Conservation (phyloP, 495 filamentous ascomycete species). For the Cairneyella variabilis region DNA sequence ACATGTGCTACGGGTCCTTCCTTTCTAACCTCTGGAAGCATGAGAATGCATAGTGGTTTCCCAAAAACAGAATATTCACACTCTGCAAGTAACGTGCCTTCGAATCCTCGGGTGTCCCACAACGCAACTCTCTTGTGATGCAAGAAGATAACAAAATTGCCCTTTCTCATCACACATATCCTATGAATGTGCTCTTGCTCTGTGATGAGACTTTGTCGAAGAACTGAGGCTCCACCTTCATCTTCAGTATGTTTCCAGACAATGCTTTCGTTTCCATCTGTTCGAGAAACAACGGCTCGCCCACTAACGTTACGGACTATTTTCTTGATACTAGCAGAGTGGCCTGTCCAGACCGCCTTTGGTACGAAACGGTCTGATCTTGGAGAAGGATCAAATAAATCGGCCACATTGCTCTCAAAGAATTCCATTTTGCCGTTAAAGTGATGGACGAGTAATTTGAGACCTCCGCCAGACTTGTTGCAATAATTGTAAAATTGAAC, state of each 20-base stretch:
- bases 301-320: constrained; percentile 81
- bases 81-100: constrained; percentile 52
- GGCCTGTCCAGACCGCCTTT: constrained; percentile 74
- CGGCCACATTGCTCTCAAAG: constrained; percentile 73
- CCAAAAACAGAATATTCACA: constrained; percentile 58
- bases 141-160: constrained; percentile 76
- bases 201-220: constrained; percentile 65
- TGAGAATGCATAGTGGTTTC: constrained; percentile 78
- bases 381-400: constrained; percentile 75
- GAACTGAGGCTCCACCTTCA: constrained; percentile 46
- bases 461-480: constrained; percentile 51
- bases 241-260: constrained; percentile 70
- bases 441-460: constrained; percentile 78
- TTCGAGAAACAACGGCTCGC: constrained; percentile 74
- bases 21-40: constrained; percentile 62
- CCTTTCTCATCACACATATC: constrained; percentile 70
- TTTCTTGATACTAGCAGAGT: constrained; percentile 75
- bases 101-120: constrained; percentile 67
- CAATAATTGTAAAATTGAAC: constrained; percentile 74
- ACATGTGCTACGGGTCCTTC: constrained; percentile 59
- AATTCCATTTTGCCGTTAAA: constrained; percentile 84
- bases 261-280: constrained; percentile 71
- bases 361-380: constrained; percentile 56
- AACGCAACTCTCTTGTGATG: constrained; percentile 72
- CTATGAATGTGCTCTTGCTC: constrained; percentile 76